phyloP scores from a whole-genome alignment of 2,329 filamentous ascomycete genomes.

The Fusarium sp. region DNA sequence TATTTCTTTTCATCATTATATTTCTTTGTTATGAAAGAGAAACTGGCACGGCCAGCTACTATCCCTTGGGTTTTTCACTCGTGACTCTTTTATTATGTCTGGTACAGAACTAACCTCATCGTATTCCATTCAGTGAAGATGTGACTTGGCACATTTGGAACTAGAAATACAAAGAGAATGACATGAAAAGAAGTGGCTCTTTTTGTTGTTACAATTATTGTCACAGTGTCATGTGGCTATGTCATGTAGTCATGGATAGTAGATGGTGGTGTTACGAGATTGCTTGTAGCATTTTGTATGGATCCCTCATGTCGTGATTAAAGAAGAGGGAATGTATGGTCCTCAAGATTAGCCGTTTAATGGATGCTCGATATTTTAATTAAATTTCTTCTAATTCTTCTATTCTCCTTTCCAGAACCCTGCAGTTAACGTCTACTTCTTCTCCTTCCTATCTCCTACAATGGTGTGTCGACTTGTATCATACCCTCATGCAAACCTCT shows the following conservation, averaged over 20 bases:
- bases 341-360: not conserved
- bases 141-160: rapidly evolving
- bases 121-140: not conserved
- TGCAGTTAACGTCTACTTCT: not conserved
- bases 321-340: not conserved
- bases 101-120: not conserved
- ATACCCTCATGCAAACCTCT: rapidly evolving
- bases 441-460: no score
- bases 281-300: not conserved
- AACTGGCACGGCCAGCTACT: not conserved
- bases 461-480: no score
- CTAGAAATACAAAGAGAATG: rapidly evolving
- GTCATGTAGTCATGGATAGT: no score
- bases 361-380: not conserved
- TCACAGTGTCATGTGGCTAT: not conserved
- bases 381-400: not conserved
- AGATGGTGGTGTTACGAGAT: not conserved
- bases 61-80: not conserved
- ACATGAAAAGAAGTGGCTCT: not conserved
- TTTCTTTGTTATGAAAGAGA: not conserved
- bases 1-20: not conserved
- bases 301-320: rapidly evolving
- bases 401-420: not conserved
- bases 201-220: no score
- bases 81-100: not conserved